A percentile compares a stretch with the other conserved stretches of the same genome.
phyloP scores from a whole-genome alignment of 106 monocot genomes.

The Vanilla planifolia region DNA sequence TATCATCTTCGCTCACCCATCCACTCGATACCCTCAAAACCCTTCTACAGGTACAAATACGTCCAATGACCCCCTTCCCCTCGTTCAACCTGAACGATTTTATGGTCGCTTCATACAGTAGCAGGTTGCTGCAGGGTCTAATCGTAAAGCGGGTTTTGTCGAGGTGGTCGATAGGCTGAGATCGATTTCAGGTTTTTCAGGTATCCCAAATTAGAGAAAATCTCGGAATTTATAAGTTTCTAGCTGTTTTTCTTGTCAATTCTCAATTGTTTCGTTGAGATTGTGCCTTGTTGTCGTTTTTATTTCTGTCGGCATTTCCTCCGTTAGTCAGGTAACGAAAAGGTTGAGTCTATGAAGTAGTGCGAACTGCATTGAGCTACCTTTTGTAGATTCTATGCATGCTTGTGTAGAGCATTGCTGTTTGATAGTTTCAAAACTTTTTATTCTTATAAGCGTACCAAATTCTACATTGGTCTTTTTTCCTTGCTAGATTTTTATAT shows the following conservation, averaged over 20 bases:
- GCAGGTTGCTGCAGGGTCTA: slow-evolving; percentile 52
- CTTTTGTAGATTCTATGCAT: too few relatives aligned
- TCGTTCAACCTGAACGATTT: not conserved
- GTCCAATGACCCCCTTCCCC: too few relatives aligned
- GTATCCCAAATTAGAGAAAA: slow-evolving; percentile 9
- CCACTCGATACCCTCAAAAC: slow-evolving; percentile 90
- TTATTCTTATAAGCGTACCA: too few relatives aligned
- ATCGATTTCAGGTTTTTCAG: slow-evolving; percentile 50
- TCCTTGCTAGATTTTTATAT: too few relatives aligned
- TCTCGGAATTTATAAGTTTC: not conserved
- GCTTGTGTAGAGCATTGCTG: too few relatives aligned
- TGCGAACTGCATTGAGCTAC: too few relatives aligned
- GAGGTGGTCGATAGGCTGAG: slow-evolving; percentile 59
- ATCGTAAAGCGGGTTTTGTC: slow-evolving; percentile 32
- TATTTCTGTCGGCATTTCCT: too few relatives aligned
- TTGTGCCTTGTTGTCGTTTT: too few relatives aligned
- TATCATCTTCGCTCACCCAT: slow-evolving; percentile 51
- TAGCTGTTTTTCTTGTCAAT: not conserved
- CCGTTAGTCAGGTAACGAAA: too few relatives aligned
- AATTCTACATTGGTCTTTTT: too few relatives aligned
- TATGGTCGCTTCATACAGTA: not conserved
- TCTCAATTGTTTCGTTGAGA: slow-evolving; percentile 8
- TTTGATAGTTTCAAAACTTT: too few relatives aligned
- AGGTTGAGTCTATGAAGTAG: too few relatives aligned
- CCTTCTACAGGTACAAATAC: slow-evolving; percentile 92